Evolutionary conservation across 108 stramenopile species (phyloP), one percentile per base, ranked within the genome.

Genomic region (Cyclotella distinguenda): DNA sequence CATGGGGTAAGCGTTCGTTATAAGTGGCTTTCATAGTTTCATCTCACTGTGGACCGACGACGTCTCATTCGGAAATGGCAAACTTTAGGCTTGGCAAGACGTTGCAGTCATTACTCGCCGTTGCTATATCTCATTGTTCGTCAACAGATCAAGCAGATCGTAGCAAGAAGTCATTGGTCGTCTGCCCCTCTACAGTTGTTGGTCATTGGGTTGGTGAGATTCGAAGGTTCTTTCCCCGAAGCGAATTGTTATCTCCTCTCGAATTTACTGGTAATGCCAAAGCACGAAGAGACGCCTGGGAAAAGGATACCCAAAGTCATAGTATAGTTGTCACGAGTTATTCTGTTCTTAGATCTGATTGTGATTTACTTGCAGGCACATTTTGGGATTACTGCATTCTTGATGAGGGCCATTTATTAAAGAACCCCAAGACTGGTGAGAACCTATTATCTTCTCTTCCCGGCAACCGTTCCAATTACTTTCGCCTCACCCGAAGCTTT

Each of bases 361-460:
- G 85, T 34, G 68, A 81, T 25, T 42, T 53, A n/a, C 69, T 98
- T 6, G 68, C 60, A 15, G 53, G 42, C 15, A 28, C 76, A 10
- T 27, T 66, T 6, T 98, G 93, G 89, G 59, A 66, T 6, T 94
- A 87, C 56, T 86, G 90, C 59, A 72, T 96, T 70, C 79, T 98
- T 9, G 97, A 98, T 66, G 97, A 98, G 66, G 97, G 95, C 3
- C 97, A 98, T 76, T 52, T 96, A 22, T 49, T 96, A 36, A 95
- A 94, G 63, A 98, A 98, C 59, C 95, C 94, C 7, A 90, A 83
- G 58, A 95, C 95, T 15, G 52, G 73, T 80, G 38, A 69, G 80
- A 36, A 8, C 34, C 33, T 9, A 59, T 15, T n/a, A 7, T 19
- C 53, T 8, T 36, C 19, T 8, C 36, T 60, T 58, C 15, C 4